Evolutionary conservation across 1,284 basidiomycete species (phyloP).

Genomic region (Hymenochaete sp.): DNA sequence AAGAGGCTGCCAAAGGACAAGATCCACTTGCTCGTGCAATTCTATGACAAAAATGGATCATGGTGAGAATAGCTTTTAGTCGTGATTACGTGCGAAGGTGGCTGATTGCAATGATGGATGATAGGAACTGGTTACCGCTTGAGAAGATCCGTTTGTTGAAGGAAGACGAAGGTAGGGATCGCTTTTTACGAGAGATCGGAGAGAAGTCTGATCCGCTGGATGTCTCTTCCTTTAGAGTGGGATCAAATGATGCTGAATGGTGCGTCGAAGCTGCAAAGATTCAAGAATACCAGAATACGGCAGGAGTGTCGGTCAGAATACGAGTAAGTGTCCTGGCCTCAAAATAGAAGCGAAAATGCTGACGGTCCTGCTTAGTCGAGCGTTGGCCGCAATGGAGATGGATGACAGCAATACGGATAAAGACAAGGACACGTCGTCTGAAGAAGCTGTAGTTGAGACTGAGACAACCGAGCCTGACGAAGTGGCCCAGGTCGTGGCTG

Average conservation of each 20-base stretch:
- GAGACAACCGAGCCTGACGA: not conserved
- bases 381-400: constrained; percentile 44
- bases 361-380: not conserved
- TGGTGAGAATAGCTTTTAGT: constrained; percentile 34
- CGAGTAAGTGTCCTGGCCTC: constrained; percentile 29
- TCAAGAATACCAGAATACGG: constrained; percentile 37
- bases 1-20: constrained; percentile 27
- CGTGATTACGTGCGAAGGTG: not conserved
- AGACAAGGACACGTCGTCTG: too few species aligned
- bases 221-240: constrained; percentile 29
- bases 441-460: not conserved
- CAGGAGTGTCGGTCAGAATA: constrained; percentile 42
- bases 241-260: constrained; percentile 41
- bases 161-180: constrained; percentile 41
- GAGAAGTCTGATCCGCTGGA: not conserved
- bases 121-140: constrained; percentile 45
- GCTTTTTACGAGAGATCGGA: not conserved
- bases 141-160: constrained; percentile 47
- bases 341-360: not conserved
- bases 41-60: constrained; percentile 52
- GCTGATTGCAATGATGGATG: constrained; percentile 1
- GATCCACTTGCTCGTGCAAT: constrained; percentile 50
- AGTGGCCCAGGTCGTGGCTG: too few species aligned
- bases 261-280: constrained; percentile 36
- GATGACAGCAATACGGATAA: constrained; percentile 20